Percentiles rank a stretch among this genome's conserved stretches.
phyloP scores from a whole-genome alignment of 148 eudicot genomes.

The Cornus kousa region DNA sequence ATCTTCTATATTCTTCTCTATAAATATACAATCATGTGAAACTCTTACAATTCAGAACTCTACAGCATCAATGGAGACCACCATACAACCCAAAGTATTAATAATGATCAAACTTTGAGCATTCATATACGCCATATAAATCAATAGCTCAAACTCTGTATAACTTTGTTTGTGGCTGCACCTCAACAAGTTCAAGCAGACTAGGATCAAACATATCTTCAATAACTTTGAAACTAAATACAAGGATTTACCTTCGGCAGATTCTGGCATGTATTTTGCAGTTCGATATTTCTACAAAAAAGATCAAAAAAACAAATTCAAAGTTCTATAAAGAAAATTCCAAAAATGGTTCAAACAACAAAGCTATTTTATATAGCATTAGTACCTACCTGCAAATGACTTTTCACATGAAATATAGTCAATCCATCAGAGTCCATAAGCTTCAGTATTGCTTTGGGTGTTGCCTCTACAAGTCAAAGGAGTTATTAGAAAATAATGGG shows the following conservation, averaged over 20 bases:
- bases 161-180: not conserved
- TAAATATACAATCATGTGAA: no score
- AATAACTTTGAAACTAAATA: not conserved
- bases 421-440: slow-evolving; percentile 81
- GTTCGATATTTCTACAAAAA: slow-evolving; percentile 55
- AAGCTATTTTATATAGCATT: not conserved
- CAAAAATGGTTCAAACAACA: not conserved
- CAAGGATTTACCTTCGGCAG: slow-evolving; percentile 37
- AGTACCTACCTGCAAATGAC: slow-evolving; percentile 95
- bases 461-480: slow-evolving; percentile 56
- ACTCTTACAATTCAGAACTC: no score
- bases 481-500: not conserved
- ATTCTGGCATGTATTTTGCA: slow-evolving; percentile 48
- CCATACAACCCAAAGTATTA: no score
- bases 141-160: not conserved
- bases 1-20: no score
- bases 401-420: slow-evolving; percentile 87
- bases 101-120: no score
- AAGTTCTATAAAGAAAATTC: not conserved
- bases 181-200: not conserved
- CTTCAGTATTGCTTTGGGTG: slow-evolving; percentile 88
- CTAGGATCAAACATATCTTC: slow-evolving; percentile 8
- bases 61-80: no score
- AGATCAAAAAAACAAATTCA: not conserved
- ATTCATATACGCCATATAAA: no score